Base-by-base conservation (phyloP, 768 basidiomycete species). In the Suillus subaureus region DNA sequence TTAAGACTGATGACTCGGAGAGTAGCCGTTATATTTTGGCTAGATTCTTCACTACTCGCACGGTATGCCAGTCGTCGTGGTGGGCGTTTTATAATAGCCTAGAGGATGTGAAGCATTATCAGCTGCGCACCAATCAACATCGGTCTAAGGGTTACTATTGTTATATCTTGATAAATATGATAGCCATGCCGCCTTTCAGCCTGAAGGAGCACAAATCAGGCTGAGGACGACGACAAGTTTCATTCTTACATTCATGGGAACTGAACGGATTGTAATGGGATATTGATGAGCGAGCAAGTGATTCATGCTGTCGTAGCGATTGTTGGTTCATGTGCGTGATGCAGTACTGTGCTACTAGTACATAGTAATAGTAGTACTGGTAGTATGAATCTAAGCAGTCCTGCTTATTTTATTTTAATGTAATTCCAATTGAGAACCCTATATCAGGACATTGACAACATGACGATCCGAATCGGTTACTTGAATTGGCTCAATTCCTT, bases 61-160 rank as follows among this genome's bases (percentile, higher is more conserved):
- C 54, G 54, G 54, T 55, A 35, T 55, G 54, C 23, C 23, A 49
- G 47, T 55, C 31, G 54, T 33, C 54, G 21, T 55, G 54, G 33
- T 35, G 54, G 33, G n/a, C 12, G 54, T 12, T n/a, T 35, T 55
- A 55, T 55, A 33, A 55, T 55, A 55, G 33, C 11, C 31, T 35
- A 55, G 54, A 35, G 54, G n/a, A 12, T 35, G 54, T 35, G 54
- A n/a, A 55, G 33, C 13, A 21, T 33, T 55, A 35, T 55, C 54
- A 55, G 1, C 33, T 35, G 54, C 18, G 52, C 52, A 54, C 31
- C 33, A 33, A 13, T 3, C 12, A 12, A 33, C 21, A 6, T 33
- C 12, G 12, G 12, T 13, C 21, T n/a, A 35, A 35, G 54, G 21
- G 33, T n/a, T 51, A 15, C 51, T 55, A 18, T 55, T 35, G 51